Percentiles rank a stretch among this genome's conserved stretches.
phyloP scores from a whole-genome alignment of 768 basidiomycete species.

The Mycena olivaceomarginata region DNA sequence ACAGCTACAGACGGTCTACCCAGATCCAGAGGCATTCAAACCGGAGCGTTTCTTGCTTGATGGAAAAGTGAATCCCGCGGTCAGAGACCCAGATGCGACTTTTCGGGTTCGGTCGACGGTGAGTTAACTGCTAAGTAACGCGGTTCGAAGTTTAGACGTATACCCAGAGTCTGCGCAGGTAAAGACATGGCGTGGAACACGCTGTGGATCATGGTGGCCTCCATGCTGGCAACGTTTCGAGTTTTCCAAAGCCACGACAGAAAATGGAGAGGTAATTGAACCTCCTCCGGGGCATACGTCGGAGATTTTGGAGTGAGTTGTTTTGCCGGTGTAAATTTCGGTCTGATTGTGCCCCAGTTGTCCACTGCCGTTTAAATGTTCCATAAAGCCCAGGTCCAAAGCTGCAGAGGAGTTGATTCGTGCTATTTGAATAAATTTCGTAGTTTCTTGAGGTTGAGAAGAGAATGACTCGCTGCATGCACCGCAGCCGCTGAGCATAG shows the following conservation, averaged over 20 bases:
- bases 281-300: neutral
- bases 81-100: neutral
- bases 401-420: neutral
- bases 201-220: conserved; percentile 11
- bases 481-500: too few relatives aligned
- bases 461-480: neutral
- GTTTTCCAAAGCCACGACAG: conserved; percentile 1
- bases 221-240: conserved; percentile 24
- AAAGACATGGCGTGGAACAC: neutral
- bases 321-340: neutral
- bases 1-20: neutral
- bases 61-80: conserved; percentile 5
- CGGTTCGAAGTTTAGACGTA: neutral
- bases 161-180: conserved; percentile 10
- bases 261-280: neutral
- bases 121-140: neutral
- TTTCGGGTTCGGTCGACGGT: conserved; percentile 35
- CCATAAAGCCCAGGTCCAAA: conserved; percentile 20
- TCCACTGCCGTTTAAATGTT: conserved; percentile 16
- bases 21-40: conserved; percentile 18
- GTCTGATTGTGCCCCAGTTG: neutral
- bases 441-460: neutral
- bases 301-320: neutral
- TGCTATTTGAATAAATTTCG: neutral
- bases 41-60: conserved; percentile 29